A percentile compares a stretch with the other conserved stretches of the same genome.
Evolutionary conservation across 2,329 filamentous ascomycete genomes (phyloP).

Genomic region (Apiospora kogelbergensis): DNA sequence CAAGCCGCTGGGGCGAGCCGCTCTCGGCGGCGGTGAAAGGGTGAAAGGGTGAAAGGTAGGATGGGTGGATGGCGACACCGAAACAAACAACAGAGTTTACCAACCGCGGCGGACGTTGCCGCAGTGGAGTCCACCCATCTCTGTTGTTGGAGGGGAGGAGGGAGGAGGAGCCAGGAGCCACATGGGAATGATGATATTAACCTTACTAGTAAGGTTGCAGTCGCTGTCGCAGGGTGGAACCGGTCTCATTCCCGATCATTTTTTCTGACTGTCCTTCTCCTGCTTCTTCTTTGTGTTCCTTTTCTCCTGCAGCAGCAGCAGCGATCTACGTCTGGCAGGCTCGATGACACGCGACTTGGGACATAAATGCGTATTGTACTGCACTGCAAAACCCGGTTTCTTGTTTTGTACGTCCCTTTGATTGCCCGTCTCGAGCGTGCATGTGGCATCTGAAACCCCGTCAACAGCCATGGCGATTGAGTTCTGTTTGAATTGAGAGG

Average conservation of each 20-base stretch:
- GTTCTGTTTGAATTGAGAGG: not conserved
- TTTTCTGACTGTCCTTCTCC: not conserved
- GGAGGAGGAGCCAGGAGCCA: not conserved
- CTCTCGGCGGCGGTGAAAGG: not conserved
- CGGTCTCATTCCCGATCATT: not conserved
- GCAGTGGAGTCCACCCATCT: not conserved
- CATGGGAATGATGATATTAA: not conserved
- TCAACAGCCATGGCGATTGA: not conserved
- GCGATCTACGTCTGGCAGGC: not conserved
- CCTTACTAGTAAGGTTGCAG: not conserved
- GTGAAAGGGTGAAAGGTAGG: no score
- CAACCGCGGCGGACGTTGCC: constrained; percentile 4
- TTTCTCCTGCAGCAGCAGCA: not conserved
- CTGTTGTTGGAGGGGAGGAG: not conserved
- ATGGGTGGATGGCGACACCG: not conserved
- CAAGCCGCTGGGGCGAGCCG: not conserved
- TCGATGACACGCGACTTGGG: not conserved
- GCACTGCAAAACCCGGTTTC: not conserved
- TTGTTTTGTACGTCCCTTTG: not conserved
- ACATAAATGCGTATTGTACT: not conserved
- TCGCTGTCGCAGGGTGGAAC: not conserved
- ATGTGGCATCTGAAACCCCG: not conserved
- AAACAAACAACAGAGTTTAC: not conserved
- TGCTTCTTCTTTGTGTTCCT: not conserved
- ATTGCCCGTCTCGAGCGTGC: not conserved